Base-by-base conservation (phyloP, 1,284 basidiomycete genomes). In the Bjerkandera adusta region DNA sequence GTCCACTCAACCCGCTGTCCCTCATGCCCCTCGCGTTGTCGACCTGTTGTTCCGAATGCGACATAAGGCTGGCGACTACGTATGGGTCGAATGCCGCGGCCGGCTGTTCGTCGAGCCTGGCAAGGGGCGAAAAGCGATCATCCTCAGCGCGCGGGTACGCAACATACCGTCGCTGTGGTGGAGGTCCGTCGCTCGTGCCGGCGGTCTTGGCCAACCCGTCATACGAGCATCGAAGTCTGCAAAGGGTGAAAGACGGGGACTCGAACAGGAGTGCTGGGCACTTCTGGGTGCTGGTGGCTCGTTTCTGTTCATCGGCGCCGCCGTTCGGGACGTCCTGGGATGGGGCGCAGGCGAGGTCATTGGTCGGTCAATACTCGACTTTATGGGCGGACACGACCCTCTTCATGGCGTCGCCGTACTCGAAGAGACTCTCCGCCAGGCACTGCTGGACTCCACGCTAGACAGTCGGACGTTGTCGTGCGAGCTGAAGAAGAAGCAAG, bases 81-180 rank as follows among this genome's bases (percentile, higher is more conserved):
- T 92, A 20, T 96, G 92, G 92, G 71, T 96, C 21, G 91, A 95
- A 61, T 87, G 82, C 46, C 74, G 85, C n/a, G 92, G 92, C 1
- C 74, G 90, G 33, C 70, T 96, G 30, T 87, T 94, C 59, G 78
- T 89, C 47, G 92, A 95, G 68, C 85, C 91, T 0, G 91, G 92
- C 2, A 95, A 94, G 62, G 91, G 91, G 0, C 72, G 91, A 35
- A 95, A 96, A 62, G 89, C 90, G 2, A 91, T 96, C 57, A 81
- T 96, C 35, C 73, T 95, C 16, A 83, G 81, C 48, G 92, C 86
- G 1, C 73, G 93, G 5, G 76, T 81, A 22, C 71, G 85, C 38
- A 74, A 77, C 53, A 83, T 93, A 70, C 79, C 82, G 12, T 66
- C 60, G 8, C 64, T 93, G 36, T 66, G 65, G 2, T 92, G 89